Evolutionary conservation across 768 basidiomycete species (phyloP), one percentile per base, ranked within the genome.

Genomic region (Lactarius tabidus): DNA sequence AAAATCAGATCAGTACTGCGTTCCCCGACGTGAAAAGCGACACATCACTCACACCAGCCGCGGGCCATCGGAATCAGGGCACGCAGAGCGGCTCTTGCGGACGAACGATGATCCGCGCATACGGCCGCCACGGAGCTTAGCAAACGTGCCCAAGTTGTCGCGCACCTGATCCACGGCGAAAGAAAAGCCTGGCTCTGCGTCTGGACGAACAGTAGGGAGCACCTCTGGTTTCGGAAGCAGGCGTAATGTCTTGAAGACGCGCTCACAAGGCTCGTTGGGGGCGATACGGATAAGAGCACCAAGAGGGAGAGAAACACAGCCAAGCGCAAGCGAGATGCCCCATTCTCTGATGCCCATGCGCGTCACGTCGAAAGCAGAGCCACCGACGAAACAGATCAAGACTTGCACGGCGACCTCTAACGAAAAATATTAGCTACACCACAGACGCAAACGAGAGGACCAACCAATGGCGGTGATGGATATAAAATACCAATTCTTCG

Each of bases 311-410:
- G 97, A 89, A 55, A 94, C 84, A 51, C 89, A 67, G 39, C 96
- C 97, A 38, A 98, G 82, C 57, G 93, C 88, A 43, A 99, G 78
- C 0, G 92, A 91, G 69, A 98, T 92, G 60, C 86, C 95, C 97
- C 97, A 99, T 75, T 96, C 93, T 45, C 85, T 85, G 10, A 90
- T 93, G 43, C 79, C 78, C 58, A 98, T 86, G 9, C 74, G 80
- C 0, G 85, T 88, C 10, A 98, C 96, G 72, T 91, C 87, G 81
- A 99, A 98, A 0, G 95, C 95, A 3, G 90, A 83, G 39, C 91
- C 90, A 45, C 95, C 96, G 51, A 98, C 82, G 71, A 94, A 93
- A 59, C 98, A 90, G 63, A 98, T 95, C 66, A 94, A 66, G 54
- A 95, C 74, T 74, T 99, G 97, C 20, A 89, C 83, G 17, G 79